Percentiles rank a stretch among this genome's conserved stretches.
Conservation (phyloP, 495 filamentous ascomycete species). For the Melanomma pulvis-pyrius region DNA sequence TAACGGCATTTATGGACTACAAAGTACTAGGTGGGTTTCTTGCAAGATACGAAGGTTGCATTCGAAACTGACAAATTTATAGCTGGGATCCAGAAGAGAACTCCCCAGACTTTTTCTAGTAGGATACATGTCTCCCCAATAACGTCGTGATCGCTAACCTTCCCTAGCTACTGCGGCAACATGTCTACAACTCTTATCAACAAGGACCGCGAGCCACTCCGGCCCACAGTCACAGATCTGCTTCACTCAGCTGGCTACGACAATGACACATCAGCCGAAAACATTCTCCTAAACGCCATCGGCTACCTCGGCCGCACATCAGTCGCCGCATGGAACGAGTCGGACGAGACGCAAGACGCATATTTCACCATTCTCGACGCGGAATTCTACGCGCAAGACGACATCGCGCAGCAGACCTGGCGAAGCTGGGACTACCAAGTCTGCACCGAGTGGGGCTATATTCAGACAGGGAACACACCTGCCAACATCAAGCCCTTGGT, state of each 20-base stretch:
- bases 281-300: conserved; percentile 65
- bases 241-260: conserved; percentile 60
- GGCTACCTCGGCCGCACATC: conserved; percentile 59
- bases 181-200: conserved; percentile 57
- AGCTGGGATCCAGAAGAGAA: conserved; percentile 68
- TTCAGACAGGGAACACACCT: conserved; percentile 67
- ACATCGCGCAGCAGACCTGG: conserved; percentile 46
- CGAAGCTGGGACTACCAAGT: conserved; percentile 44
- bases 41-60: neutral
- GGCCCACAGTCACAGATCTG: conserved; percentile 52
- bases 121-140: conserved; percentile 26
- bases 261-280: conserved; percentile 54
- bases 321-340: conserved; percentile 44
- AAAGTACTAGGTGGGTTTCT: conserved; percentile 54
- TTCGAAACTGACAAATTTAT: no score
- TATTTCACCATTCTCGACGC: conserved; percentile 58
- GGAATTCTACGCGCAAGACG: conserved; percentile 55
- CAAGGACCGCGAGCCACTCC: conserved; percentile 46
- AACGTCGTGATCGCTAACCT: conserved; percentile 33
- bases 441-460: conserved; percentile 67
- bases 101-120: conserved; percentile 53
- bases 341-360: conserved; percentile 51
- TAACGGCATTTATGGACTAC: conserved; percentile 57
- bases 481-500: conserved; percentile 61
- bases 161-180: conserved; percentile 62